Evolutionary conservation across 2,329 filamentous ascomycete genomes (phyloP).

Genomic region (Claviceps sp.): DNA sequence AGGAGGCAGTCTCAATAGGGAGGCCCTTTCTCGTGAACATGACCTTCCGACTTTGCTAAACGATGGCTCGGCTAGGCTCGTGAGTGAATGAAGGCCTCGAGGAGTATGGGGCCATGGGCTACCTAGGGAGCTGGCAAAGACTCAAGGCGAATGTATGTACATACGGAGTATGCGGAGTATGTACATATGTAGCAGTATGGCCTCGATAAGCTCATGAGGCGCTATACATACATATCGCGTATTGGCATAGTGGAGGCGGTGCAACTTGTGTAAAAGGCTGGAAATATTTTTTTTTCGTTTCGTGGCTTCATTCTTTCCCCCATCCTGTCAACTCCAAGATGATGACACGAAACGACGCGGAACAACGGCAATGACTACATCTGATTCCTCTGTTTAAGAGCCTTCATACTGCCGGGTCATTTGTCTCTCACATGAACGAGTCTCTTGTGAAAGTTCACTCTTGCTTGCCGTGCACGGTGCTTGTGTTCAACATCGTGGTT

Average conservation of each 20-base stretch:
- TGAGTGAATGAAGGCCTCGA: too few relatives aligned
- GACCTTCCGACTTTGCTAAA: too few relatives aligned
- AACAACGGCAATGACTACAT: constrained; percentile 18
- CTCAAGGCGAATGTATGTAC: too few relatives aligned
- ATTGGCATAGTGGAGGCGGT: constrained; percentile 9
- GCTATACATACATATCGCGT: neutral
- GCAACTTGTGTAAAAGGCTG: neutral
- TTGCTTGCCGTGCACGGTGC: neutral
- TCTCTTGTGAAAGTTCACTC: neutral
- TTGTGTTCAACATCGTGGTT: constrained; percentile 6
- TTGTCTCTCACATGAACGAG: constrained; percentile 1
- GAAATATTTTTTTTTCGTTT: neutral
- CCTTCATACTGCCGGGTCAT: constrained; percentile 15
- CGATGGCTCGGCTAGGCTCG: too few relatives aligned
- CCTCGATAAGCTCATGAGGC: constrained; percentile 8
- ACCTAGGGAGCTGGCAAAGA: too few relatives aligned
- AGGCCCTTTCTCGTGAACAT: too few relatives aligned
- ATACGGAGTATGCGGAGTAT: too few relatives aligned
- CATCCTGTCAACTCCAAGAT: constrained; percentile 9
- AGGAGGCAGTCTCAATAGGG: too few relatives aligned
- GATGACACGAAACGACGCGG: constrained; percentile 19
- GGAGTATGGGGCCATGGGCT: too few relatives aligned
- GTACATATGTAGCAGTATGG: neutral
- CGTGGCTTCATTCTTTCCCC: neutral
- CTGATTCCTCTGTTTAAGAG: constrained; percentile 5